Evolutionary conservation across 2,329 filamentous ascomycete species (phyloP), one percentile per base, ranked within the genome.

Genomic region (Verticillium nubilum): DNA sequence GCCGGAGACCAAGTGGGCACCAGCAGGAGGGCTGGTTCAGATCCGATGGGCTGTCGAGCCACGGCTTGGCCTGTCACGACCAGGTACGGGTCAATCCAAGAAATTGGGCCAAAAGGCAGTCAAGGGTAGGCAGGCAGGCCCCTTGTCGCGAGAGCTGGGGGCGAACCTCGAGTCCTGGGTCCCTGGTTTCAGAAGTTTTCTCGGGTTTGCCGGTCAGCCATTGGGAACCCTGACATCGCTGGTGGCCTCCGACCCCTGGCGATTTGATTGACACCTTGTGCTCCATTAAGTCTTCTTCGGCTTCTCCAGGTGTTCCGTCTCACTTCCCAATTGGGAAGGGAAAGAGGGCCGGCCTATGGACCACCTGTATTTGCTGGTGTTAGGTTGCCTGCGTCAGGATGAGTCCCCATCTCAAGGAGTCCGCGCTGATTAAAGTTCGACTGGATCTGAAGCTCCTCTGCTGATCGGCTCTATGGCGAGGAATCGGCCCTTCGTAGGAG

Each of bases 11-110:
- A 62, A 35, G 42, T 47, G 27, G 52, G 52, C 13, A 57, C 52
- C 56, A 53, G 60, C 52, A 60, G 58, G 58, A 62, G 58, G 62
- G 56, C 52, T 56, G 61, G 62, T 56, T 57, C 33, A 35, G 52
- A 60, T 62, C 58, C 60, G 58, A 63, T 63, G 62, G 62, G 60
- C 58, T 56, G 60, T 56, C 58, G 31, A 53, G 58, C 58, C 58
- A 62, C 58, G 54, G 60, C 61, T 60, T 58, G 60, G 62, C 54
- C 61, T 63, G 61, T 63, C 61, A 63, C 57, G 52, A 53, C 54
- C 60, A 63, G 61, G 58, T 60, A 63, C 61, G 56, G 56, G 60
- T 37, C 60, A 56, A 53, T 58, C 56, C 60, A 58, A 56, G 26
- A 56, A 47, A 52, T 47, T 47, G 42, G 29, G 42, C 42, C 42